phyloP scores from a whole-genome alignment of 2,329 filamentous ascomycete species.

The Scedosporium aurantiacum region DNA sequence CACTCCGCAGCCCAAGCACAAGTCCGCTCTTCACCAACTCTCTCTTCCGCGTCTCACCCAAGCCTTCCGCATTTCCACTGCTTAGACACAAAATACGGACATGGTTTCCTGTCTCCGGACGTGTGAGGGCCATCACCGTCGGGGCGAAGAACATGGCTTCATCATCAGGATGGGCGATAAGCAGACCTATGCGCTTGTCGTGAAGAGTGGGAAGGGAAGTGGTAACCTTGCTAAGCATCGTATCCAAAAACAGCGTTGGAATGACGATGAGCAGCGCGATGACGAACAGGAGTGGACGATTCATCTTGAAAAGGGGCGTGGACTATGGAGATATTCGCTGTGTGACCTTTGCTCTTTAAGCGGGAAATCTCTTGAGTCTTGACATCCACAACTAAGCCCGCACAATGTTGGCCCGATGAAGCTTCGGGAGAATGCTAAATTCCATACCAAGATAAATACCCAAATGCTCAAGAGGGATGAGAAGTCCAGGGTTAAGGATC shows the following conservation, averaged over 20 bases:
- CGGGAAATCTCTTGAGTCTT: too few species aligned
- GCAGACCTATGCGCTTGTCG: slow-evolving; percentile 78
- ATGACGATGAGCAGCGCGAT: slow-evolving; percentile 28
- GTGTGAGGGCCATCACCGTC: slow-evolving; percentile 74
- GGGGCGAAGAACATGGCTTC: slow-evolving; percentile 99
- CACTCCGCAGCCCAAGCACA: slow-evolving; percentile 59
- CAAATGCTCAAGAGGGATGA: too few species aligned
- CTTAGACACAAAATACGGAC: slow-evolving; percentile 90
- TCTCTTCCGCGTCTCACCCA: slow-evolving; percentile 70
- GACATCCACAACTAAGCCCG: too few species aligned
- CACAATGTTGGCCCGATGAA: too few species aligned
- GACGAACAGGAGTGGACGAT: slow-evolving; percentile 8
- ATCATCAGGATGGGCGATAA: slow-evolving; percentile 96
- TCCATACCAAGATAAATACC: too few species aligned
- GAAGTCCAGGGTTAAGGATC: too few species aligned
- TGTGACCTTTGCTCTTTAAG: too few species aligned
- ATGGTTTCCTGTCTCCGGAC: slow-evolving; percentile 72
- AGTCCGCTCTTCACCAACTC: slow-evolving; percentile 76
- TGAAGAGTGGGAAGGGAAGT: slow-evolving; percentile 52
- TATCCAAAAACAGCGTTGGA: slow-evolving; percentile 42
- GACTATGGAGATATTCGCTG: not conserved
- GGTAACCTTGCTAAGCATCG: slow-evolving; percentile 30
- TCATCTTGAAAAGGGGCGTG: not conserved
- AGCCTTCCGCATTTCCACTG: slow-evolving; percentile 76
- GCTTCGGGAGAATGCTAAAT: too few species aligned